These are phyloP conservation scores for Aureobasidium sp. DNA, from an alignment of 2,329 filamentous ascomycete genomes.

Conservation along the genomic window DNA sequence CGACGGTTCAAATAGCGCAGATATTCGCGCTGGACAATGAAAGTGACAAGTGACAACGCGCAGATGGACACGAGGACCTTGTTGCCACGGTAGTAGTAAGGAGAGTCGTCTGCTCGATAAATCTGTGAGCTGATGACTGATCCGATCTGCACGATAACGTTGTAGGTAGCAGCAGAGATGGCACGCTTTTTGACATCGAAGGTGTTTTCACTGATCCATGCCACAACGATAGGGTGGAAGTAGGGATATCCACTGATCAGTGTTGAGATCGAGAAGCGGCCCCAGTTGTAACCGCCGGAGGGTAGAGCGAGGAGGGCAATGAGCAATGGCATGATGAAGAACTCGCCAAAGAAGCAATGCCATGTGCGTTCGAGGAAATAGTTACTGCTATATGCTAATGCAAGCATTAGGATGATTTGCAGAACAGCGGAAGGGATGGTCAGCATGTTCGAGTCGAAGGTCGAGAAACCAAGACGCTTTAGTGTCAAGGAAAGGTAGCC, in stretches of 20 bases:
- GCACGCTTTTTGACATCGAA: slow-evolving; percentile 47
- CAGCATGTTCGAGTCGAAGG: slow-evolving; percentile 19
- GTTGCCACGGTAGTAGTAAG: slow-evolving; percentile 53
- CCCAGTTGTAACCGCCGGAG: slow-evolving; percentile 44
- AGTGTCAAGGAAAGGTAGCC: slow-evolving; percentile 55
- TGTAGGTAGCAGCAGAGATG: slow-evolving; percentile 44
- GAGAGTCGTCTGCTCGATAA: slow-evolving; percentile 47
- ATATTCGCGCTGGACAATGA: slow-evolving; percentile 43
- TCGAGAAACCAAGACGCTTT: slow-evolving; percentile 47
- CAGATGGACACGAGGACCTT: slow-evolving; percentile 48
- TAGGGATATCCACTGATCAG: slow-evolving; percentile 37
- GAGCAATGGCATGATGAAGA: slow-evolving; percentile 48
- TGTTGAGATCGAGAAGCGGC: slow-evolving; percentile 31
- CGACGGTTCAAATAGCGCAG: slow-evolving; percentile 43
- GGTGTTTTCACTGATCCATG: slow-evolving; percentile 46
- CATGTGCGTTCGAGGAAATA: slow-evolving; percentile 50
- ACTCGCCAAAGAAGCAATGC: slow-evolving; percentile 46
- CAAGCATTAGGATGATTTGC: slow-evolving; percentile 48
- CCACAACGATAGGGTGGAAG: slow-evolving; percentile 49
- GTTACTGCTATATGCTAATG: slow-evolving; percentile 49
- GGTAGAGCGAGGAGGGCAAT: slow-evolving; percentile 47
- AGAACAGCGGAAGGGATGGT: slow-evolving; percentile 18
- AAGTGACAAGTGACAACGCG: slow-evolving; percentile 42
- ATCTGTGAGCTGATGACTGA: slow-evolving; percentile 38
- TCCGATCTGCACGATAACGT: slow-evolving; percentile 43